Evolutionary conservation across 768 basidiomycete species (phyloP), one percentile per base, ranked within the genome.

Genomic region (Xerocomellus intermedius): DNA sequence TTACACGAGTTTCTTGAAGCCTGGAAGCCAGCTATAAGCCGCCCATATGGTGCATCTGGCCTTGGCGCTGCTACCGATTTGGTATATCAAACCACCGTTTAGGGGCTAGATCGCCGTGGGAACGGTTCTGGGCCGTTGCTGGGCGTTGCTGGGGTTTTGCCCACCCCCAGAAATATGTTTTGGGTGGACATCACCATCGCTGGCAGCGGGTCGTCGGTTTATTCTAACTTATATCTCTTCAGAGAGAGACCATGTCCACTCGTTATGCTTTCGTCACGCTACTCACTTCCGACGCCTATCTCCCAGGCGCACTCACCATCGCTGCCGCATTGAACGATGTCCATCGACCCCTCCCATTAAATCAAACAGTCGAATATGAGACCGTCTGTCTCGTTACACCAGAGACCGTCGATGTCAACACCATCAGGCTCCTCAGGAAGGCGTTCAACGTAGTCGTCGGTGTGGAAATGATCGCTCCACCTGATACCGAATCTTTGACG

Each of bases 321-420:
- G 89, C 84, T 32, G 90, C 89, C 50, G 90, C 96, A 16, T 81
- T 99, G 61, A 82, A 82, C 52, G 90, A 94, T 56, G 68, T 92
- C 39, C 94, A 95, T 65, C 55, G 46, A 24, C 13, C 37, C 48
- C 54, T 62, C 16, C 48, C 56, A 8, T 78, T 82, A 17, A 72
- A 74, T 41, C 82, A 85, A 8, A 73, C 83, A 22, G 68, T 76
- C 42, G 71, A 81, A 28, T 81, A 86, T 54, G 79, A 86, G 46
- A 90, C 89, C 14, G 86, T 94, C 57, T 97, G 94, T 73, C 75
- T 99, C 41, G 92, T 96, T 57, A 96, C 96, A 26, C 97, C 97
- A 49, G 93, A 97, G 68, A 87, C 91, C 0, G 86, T 98, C 69
- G 86, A 91, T 70, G 89, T 95, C 24, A 77, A 81, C 46, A 80